Base-by-base conservation (phyloP, 495 filamentous ascomycete species). In the Penicillium cosmopolitanum region DNA sequence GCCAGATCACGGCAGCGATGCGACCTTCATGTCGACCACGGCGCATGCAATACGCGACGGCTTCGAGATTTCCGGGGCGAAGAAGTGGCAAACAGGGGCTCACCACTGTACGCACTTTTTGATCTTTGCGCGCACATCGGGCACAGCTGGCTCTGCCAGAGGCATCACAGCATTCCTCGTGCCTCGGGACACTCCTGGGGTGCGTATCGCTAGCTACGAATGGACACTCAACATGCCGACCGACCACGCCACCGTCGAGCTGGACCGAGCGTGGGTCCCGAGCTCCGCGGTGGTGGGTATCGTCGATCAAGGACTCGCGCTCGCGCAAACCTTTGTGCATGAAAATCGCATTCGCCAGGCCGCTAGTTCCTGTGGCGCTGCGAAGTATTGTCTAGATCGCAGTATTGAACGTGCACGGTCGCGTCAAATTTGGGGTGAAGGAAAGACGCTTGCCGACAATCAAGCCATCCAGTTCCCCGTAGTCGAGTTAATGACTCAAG, bases 191-290 rank as follows among this genome's bases (percentile, higher is more conserved):
- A 75, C 80, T 0, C 64, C 66, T 1, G 84, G 82, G 1, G 59
- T 85, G 10, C 70, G 67, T 18, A 72, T 85, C 11, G 74, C 75
- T 44, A 80, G 75, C 36, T 86, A 84, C 61, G 79, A 87, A 60
- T 86, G 82, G 77, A 87, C 83, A 16, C 75, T 85, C 53, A 87
- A 86, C 56, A 86, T 86, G 83, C 83, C 84, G 1, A 85, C 83
- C 18, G 81, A 87, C 60, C 84, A 86, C 63, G 81, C 83, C 16
- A 84, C 80, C 35, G 72, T 86, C 33, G 74, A 75, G 12, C 64
- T 86, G 18, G 71, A 68, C 4, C 56, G 76, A 53, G 84, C 83
- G 23, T 80, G 71, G 57, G 80, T 85, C 10, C 77, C 83, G 2
- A 61, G 61, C 8, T 69, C 73, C n/a, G 73, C 78, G 9, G 63